Evolutionary conservation across 805 yeast species (phyloP).

Genomic region (Saccharomycopsis babjevae): DNA sequence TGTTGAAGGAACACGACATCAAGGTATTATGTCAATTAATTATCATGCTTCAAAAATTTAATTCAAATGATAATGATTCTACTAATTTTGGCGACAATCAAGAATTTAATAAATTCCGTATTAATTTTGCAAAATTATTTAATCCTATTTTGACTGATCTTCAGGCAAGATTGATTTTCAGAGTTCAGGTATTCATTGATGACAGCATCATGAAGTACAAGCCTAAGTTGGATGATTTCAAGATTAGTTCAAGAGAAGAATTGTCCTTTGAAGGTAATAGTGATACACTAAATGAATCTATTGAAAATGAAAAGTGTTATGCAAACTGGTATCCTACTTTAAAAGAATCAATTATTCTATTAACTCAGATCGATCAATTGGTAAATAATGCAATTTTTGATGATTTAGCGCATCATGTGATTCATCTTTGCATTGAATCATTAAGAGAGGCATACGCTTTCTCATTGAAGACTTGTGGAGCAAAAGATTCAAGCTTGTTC

Average conservation of each 20-base stretch:
- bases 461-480: conserved; percentile 37
- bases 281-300: not conserved
- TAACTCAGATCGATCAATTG: conserved; percentile 72
- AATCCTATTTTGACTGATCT: conserved; percentile 65
- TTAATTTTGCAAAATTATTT: conserved; percentile 50
- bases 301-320: conserved; percentile 20
- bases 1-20: conserved; percentile 63
- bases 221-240: conserved; percentile 60
- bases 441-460: conserved; percentile 44
- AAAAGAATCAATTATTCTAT: conserved; percentile 52
- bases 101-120: conserved; percentile 23
- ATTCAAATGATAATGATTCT: conserved; percentile 39
- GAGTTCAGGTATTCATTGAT: conserved; percentile 66
- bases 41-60: conserved; percentile 54
- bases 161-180: conserved; percentile 71
- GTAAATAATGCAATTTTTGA: conserved; percentile 73
- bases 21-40: conserved; percentile 65
- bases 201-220: conserved; percentile 54
- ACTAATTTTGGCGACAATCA: conserved; percentile 20
- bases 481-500: conserved; percentile 51
- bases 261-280: not conserved
- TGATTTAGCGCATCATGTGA: conserved; percentile 78
- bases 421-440: conserved; percentile 64
- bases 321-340: conserved; percentile 61
- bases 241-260: conserved; percentile 19